These are phyloP conservation scores for Citrus australasica DNA, from an alignment of 345 rosid species.

Conservation along the genomic window DNA sequence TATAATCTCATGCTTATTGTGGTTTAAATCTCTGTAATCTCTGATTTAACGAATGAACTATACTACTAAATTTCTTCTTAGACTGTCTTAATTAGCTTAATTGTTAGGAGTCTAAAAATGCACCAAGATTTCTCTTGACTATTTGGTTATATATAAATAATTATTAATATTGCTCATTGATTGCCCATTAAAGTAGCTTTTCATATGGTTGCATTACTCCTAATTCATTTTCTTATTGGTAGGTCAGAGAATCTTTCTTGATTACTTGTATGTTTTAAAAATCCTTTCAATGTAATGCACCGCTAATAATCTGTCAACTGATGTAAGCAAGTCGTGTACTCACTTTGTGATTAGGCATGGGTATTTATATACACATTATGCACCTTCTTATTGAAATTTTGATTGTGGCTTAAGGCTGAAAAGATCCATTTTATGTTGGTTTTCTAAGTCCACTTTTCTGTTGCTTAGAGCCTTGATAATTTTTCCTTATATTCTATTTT, in stretches of 20 bases:
- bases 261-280: neutral
- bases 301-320: neutral
- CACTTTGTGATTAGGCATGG: neutral
- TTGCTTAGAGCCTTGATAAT: neutral
- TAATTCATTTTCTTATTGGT: neutral
- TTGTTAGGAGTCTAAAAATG: neutral
- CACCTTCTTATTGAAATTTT: neutral
- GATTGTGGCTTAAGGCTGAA: neutral
- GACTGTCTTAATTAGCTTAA: neutral
- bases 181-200: neutral
- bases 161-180: neutral
- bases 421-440: neutral
- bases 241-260: constrained; percentile 6
- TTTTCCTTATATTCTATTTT: neutral
- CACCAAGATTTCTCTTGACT: neutral
- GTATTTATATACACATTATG: neutral
- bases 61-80: neutral
- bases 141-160: neutral
- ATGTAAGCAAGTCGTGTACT: neutral
- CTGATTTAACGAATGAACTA: neutral
- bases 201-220: neutral
- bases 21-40: neutral
- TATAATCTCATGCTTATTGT: neutral
- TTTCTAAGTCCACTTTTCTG: neutral
- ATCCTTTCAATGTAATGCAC: neutral